phyloP scores from a whole-genome alignment of 2,329 filamentous ascomycete genomes.

The Pseudogymnoascus sp. region DNA sequence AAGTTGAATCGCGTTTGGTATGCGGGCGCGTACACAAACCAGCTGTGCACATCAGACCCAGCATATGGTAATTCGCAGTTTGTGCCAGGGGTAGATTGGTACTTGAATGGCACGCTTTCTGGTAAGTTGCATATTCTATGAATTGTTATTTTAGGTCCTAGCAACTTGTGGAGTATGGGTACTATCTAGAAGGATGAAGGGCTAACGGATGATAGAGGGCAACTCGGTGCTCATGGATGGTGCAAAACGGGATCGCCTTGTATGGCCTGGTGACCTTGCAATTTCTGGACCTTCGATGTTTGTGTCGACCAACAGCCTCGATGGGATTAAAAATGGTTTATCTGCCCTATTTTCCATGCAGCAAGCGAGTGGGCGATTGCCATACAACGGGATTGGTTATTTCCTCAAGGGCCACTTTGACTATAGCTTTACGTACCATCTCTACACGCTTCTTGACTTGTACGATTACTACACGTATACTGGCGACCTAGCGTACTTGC shows the following conservation, averaged over 20 bases:
- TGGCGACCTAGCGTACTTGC: constrained; percentile 43
- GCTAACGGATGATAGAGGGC: neutral
- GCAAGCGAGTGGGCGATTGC: constrained; percentile 36
- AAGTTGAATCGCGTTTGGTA: constrained; percentile 34
- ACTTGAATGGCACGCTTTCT: neutral
- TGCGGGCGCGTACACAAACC: constrained; percentile 27
- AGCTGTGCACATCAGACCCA: constrained; percentile 27
- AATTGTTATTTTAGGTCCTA: neutral
- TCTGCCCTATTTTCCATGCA: constrained; percentile 38
- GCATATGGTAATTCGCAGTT: constrained; percentile 17
- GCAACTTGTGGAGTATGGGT: neutral
- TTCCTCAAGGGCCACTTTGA: constrained; percentile 18
- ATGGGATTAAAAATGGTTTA: constrained; percentile 43
- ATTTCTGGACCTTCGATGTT: constrained; percentile 48
- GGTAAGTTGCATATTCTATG: neutral
- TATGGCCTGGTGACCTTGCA: constrained; percentile 54
- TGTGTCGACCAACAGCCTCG: constrained; percentile 47
- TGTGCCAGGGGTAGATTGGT: neutral
- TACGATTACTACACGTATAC: constrained; percentile 52
- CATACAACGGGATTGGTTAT: constrained; percentile 43
- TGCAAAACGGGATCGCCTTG: constrained; percentile 47
- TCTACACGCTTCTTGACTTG: constrained; percentile 50
- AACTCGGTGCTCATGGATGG: constrained; percentile 38
- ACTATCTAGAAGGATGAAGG: neutral
- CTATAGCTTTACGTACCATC: constrained; percentile 49